These are phyloP conservation scores for Melampsora occidentalis DNA, from an alignment of 1,284 basidiomycete genomes.

Conservation along the genomic window DNA sequence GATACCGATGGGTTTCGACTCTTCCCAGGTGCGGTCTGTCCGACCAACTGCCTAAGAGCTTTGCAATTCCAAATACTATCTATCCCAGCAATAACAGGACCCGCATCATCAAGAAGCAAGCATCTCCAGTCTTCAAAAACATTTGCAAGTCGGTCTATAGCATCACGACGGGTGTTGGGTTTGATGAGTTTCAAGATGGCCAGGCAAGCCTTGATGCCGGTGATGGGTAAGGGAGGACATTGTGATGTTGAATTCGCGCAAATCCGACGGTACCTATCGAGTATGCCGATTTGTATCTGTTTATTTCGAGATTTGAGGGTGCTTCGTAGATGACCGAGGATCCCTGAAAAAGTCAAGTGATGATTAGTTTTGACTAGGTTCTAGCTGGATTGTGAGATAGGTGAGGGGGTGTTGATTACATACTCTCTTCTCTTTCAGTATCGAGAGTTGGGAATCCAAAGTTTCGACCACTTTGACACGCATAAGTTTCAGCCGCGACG, in stretches of 20 bases:
- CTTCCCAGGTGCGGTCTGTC: too few relatives aligned
- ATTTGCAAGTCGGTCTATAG: constrained; percentile 21
- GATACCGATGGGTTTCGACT: too few relatives aligned
- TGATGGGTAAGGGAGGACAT: constrained; percentile 30
- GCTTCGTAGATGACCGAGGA: not conserved
- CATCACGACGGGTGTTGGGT: not conserved
- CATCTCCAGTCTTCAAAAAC: constrained; percentile 25
- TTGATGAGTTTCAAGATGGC: constrained; percentile 15
- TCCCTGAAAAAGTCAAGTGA: not conserved
- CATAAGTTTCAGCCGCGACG: too few relatives aligned
- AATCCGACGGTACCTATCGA: constrained; percentile 18
- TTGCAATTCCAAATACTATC: constrained; percentile 28
- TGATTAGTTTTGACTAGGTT: too few relatives aligned
- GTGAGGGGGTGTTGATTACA: too few relatives aligned
- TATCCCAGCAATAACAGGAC: constrained; percentile 19
- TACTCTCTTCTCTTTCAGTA: too few relatives aligned
- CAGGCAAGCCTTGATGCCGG: constrained; percentile 28
- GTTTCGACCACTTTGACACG: too few relatives aligned
- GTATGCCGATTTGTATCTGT: constrained; percentile 8
- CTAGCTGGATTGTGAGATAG: too few relatives aligned
- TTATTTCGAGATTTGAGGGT: not conserved
- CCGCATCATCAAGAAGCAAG: constrained; percentile 7
- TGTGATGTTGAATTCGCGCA: constrained; percentile 6
- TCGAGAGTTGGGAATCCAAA: too few relatives aligned
- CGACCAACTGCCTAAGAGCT: constrained; percentile 13